Conservation (phyloP, 306 rosid genomes). For the Corylus avellana region DNA sequence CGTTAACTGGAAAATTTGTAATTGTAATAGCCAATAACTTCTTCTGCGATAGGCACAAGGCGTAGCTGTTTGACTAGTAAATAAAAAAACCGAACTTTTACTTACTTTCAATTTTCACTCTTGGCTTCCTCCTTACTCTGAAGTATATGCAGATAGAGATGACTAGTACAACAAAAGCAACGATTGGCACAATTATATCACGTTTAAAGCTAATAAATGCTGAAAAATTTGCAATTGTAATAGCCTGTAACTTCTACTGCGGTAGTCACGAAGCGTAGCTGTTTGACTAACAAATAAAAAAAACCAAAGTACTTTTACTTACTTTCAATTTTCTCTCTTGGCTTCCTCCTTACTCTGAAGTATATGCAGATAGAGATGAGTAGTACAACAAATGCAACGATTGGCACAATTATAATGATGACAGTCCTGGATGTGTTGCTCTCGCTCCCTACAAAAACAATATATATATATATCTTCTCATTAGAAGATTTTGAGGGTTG, state of each 20-base stretch:
- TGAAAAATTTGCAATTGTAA: too few relatives aligned
- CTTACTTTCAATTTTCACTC: constrained; percentile 21
- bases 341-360: constrained; percentile 4
- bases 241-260: constrained; percentile 18
- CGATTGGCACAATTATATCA: neutral
- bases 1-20: too few relatives aligned
- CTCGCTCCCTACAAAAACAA: constrained; percentile 41
- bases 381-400: constrained; percentile 12
- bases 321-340: constrained; percentile 11
- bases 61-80: neutral
- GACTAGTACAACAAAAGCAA: constrained; percentile 13
- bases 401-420: constrained; percentile 25
- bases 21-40: constrained; percentile 7
- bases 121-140: constrained; percentile 8
- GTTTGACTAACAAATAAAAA: neutral
- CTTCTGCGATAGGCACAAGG: neutral
- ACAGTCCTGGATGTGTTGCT: constrained; percentile 15
- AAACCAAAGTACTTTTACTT: constrained; percentile 17
- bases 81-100: constrained; percentile 1
- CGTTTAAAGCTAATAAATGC: too few relatives aligned
- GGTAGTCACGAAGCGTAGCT: neutral
- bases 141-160: constrained; percentile 25
- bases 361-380: constrained; percentile 23
- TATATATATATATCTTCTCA: neutral
- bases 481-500: neutral